These are phyloP conservation scores for Earliella scabrosa DNA, from an alignment of 1,284 basidiomycete genomes.

Conservation along the genomic window DNA sequence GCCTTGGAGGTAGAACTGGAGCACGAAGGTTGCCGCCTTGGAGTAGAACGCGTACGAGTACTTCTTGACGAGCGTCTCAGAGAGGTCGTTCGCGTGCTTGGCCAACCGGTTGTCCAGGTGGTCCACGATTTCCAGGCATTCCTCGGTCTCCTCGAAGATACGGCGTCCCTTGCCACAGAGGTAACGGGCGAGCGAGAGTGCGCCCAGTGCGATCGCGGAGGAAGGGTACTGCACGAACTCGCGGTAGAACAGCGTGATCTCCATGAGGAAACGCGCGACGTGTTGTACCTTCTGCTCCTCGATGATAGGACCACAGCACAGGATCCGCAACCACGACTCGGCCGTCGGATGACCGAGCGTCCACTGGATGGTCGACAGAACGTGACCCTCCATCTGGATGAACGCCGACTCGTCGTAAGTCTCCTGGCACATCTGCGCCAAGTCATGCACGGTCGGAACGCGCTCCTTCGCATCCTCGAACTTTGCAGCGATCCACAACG, in stretches of 20 bases:
- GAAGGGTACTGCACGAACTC: slow-evolving; percentile 90
- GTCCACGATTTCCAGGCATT: slow-evolving; percentile 79
- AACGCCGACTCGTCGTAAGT: slow-evolving; percentile 97
- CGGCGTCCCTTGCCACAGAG: slow-evolving; percentile 81
- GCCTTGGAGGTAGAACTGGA: slow-evolving; percentile 89
- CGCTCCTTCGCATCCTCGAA: slow-evolving; percentile 99
- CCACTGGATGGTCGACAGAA: slow-evolving; percentile 97
- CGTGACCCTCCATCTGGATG: slow-evolving; percentile 97
- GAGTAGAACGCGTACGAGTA: slow-evolving; percentile 96
- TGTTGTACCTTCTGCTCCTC: slow-evolving; percentile 93
- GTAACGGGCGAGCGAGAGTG: slow-evolving; percentile 88
- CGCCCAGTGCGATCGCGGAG: slow-evolving; percentile 86
- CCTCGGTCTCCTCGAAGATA: slow-evolving; percentile 80
- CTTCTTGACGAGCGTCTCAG: slow-evolving; percentile 95
- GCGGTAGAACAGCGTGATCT: slow-evolving; percentile 96
- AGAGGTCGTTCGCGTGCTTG: slow-evolving; percentile 87
- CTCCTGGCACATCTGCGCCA: slow-evolving; percentile 93
- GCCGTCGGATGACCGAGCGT: slow-evolving; percentile 96
- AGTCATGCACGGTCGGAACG: slow-evolving; percentile 93
- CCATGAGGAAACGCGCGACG: slow-evolving; percentile 97
- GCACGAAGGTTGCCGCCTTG: slow-evolving; percentile 89
- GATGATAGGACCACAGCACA: slow-evolving; percentile 70
- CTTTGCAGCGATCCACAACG: slow-evolving; percentile 98
- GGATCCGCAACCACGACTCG: slow-evolving; percentile 92
- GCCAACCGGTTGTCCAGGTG: slow-evolving; percentile 86